Percentiles rank a stretch among this genome's conserved stretches.
Conservation (phyloP, 371 early-diverging fungal genomes). For the Mucor racemosus region DNA sequence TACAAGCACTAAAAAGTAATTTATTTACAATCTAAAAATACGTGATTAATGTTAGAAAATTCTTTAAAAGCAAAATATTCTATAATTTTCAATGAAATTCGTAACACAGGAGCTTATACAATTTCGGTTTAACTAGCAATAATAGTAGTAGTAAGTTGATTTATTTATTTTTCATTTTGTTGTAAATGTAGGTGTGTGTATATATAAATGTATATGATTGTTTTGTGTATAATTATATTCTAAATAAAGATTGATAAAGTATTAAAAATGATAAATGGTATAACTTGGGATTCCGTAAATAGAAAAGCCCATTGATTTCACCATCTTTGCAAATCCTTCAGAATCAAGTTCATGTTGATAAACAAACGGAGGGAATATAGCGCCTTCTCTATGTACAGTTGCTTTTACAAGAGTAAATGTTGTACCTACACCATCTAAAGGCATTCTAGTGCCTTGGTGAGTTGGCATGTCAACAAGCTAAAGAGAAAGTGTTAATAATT, state of each 20-base stretch:
- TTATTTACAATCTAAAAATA: too few species aligned
- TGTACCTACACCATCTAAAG: constrained; percentile 65
- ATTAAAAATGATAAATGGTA: constrained; percentile 21
- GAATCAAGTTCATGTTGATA: constrained; percentile 71
- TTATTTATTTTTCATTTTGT: too few species aligned
- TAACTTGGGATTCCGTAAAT: constrained; percentile 65
- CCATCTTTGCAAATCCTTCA: constrained; percentile 75
- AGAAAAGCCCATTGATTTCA: constrained; percentile 60
- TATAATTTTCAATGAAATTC: too few species aligned
- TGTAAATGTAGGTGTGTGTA: too few species aligned
- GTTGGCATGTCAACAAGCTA: constrained; percentile 57
- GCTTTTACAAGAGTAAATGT: constrained; percentile 68
- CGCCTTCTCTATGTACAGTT: constrained; percentile 68
- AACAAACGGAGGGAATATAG: constrained; percentile 63
- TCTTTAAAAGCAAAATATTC: neutral
- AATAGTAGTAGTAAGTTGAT: too few species aligned
- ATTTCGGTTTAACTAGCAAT: neutral
- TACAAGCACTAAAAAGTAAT: neutral
- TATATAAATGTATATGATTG: neutral
- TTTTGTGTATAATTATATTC: neutral
- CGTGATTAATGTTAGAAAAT: neutral
- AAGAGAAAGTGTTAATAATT: constrained; percentile 14
- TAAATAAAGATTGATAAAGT: neutral
- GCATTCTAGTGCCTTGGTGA: constrained; percentile 37
- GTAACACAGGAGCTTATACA: neutral